Base-by-base conservation (phyloP, 441 rosid genomes). In the Arabidopsis hybrid region DNA sequence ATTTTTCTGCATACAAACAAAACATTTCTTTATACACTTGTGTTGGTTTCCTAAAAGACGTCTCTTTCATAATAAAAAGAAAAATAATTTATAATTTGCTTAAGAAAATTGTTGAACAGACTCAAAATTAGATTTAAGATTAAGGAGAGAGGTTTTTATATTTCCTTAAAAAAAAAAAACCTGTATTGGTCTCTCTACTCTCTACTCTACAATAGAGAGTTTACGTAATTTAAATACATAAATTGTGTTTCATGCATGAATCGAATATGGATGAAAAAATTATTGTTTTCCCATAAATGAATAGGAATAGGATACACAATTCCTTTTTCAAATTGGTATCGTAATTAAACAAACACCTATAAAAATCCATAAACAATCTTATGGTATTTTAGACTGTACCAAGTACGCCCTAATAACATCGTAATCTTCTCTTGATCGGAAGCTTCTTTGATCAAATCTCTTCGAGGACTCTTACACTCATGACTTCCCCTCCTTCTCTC, bases 311-410 rank as follows among this genome's bases (percentile, higher is more conserved):
- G 9, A 59, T 16, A 5, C 14, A 9, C 1, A 2, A 59, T 36
- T 36, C 14, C 5, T 38, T 2, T 1, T 17, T 10, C 0, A 39
- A 53, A 17, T 8, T 45, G 21, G 53, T 45, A 45, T 56, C 26
- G 13, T 38, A 2, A 42, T 61, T 7, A n/a, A n/a, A n/a, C n/a
- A 42, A 39, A 61, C 7, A 13, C 38, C 12, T 42, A 61, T 60
- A 39, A 39, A 56, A 60, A 17, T 60, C 35, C 50, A 18, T 7
- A 60, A 42, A 60, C 35, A 31, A 26, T 50, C 35, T 53, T 12
- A 53, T 5, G 40, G 7, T 58, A 34, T 14, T 35, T 8, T 58
- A 16, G 62, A 34, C 21, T 2, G 40, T 34, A 58, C 16, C 40
- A 35, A 35, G 2, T 29, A 3, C 6, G 45, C 45, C 29, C 8